Percentiles rank a stretch among this genome's conserved stretches.
These are phyloP conservation scores for Erucastrum elatum DNA, from an alignment of 345 rosid species.

Conservation along the genomic window DNA sequence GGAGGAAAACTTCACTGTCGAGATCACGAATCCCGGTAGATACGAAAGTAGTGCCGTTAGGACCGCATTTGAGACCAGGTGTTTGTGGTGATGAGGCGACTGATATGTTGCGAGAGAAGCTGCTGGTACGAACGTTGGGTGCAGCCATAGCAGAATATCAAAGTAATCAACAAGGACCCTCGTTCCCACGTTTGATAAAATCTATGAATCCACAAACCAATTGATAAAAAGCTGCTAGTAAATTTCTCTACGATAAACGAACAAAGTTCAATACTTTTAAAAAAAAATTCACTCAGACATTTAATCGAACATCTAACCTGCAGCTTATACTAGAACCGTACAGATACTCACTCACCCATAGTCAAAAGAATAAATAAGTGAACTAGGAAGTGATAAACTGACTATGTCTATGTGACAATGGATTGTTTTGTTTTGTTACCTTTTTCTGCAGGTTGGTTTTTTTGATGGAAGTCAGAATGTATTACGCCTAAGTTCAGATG, in stretches of 20 bases:
- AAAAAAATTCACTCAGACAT: constrained; percentile 20
- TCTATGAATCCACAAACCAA: constrained; percentile 13
- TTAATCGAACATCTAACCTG: constrained; percentile 38
- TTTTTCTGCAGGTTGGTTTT: too few relatives aligned
- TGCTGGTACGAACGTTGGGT: constrained; percentile 60
- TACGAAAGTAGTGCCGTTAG: constrained; percentile 70
- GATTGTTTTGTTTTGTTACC: too few relatives aligned
- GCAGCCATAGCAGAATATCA: constrained; percentile 53
- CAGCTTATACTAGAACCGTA: not conserved
- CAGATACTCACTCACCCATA: not conserved
- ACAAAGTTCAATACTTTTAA: not conserved
- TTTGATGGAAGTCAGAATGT: too few relatives aligned
- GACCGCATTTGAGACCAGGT: constrained; percentile 81
- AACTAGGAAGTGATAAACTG: not conserved
- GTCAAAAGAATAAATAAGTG: not conserved
- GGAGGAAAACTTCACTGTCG: constrained; percentile 59
- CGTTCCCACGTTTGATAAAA: not conserved
- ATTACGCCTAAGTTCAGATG: too few relatives aligned
- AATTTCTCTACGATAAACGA: not conserved
- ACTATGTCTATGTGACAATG: too few relatives aligned
- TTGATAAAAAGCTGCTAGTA: too few relatives aligned
- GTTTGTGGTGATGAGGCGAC: constrained; percentile 43
- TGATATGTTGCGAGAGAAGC: constrained; percentile 75
- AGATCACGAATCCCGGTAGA: constrained; percentile 88
- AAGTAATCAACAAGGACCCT: constrained; percentile 2